Percentiles rank a stretch among this genome's conserved stretches.
phyloP scores from a whole-genome alignment of 208 protist genomes.

The Tetramitus jugosus region DNA sequence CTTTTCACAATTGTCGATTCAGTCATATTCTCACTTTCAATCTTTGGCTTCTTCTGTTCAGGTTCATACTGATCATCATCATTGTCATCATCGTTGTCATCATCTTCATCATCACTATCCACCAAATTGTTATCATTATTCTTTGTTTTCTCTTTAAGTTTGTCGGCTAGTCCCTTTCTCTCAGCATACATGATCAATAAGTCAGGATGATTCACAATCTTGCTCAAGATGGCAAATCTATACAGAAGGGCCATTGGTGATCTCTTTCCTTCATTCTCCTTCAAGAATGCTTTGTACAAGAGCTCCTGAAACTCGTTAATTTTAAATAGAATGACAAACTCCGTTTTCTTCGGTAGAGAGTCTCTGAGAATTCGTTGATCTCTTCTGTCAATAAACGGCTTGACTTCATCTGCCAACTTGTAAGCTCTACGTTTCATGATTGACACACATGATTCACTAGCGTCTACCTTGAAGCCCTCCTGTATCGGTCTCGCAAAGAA shows the following conservation, averaged over 20 bases:
- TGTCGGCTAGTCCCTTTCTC: too few species aligned
- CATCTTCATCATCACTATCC: too few species aligned
- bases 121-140: too few species aligned
- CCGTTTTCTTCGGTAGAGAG: constrained; percentile 23
- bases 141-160: too few species aligned
- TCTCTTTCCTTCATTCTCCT: not conserved
- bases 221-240: too few species aligned
- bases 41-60: too few species aligned
- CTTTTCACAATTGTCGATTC: too few species aligned
- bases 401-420: constrained; percentile 21
- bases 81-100: too few species aligned
- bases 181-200: not conserved
- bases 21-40: too few species aligned
- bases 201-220: constrained; percentile 31
- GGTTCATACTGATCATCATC: too few species aligned
- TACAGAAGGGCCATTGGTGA: too few species aligned
- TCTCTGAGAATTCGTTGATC: constrained; percentile 31
- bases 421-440: constrained; percentile 20
- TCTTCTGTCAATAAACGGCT: constrained; percentile 23
- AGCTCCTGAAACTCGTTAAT: not conserved
- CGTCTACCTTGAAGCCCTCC: not conserved
- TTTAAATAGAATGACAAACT: constrained; percentile 29
- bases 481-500: constrained; percentile 28
- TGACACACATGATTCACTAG: not conserved
- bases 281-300: constrained; percentile 24